Evolutionary conservation across 176 grass and related monocot genomes (phyloP).

Genomic region (Oryza meyeriana): DNA sequence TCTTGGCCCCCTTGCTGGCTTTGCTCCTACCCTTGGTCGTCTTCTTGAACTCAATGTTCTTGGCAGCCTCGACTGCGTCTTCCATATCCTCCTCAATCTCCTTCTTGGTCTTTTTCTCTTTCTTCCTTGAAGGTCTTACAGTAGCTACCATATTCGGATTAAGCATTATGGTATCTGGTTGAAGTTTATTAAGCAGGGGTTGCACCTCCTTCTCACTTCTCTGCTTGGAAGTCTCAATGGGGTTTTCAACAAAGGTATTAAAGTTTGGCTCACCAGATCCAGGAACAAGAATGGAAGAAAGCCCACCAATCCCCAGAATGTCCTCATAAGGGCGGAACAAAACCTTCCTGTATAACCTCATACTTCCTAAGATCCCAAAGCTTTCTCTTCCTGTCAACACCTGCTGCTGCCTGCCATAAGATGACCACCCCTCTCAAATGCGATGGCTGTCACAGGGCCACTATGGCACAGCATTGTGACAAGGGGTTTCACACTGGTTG

Average conservation of each 20-base stretch:
- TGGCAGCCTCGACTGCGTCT: conserved; percentile 49
- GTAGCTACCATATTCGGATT: conserved; percentile 69
- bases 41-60: conserved; percentile 62
- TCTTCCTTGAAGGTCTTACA: conserved; percentile 51
- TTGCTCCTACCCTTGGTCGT: conserved; percentile 97
- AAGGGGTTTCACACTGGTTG: conserved; percentile 72
- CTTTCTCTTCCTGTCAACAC: conserved; percentile 76
- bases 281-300: conserved; percentile 85
- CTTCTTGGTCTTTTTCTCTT: conserved; percentile 59
- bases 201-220: conserved; percentile 88
- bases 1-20: conserved; percentile 71
- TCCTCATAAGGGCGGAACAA: conserved; percentile 83
- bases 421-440: conserved; percentile 63
- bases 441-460: conserved; percentile 64
- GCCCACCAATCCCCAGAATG: conserved; percentile 72
- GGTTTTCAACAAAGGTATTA: conserved; percentile 81
- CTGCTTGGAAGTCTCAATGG: conserved; percentile 74
- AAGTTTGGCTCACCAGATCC: conserved; percentile 86
- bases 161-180: conserved; percentile 81
- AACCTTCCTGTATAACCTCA: conserved; percentile 53
- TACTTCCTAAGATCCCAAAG: conserved; percentile 96
- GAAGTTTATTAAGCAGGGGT: conserved; percentile 75
- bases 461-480: conserved; percentile 80
- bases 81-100: conserved; percentile 65
- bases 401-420: conserved; percentile 85